Evolutionary conservation across 2,329 filamentous ascomycete species (phyloP).

Genomic region (Colletotrichum tanaceti): DNA sequence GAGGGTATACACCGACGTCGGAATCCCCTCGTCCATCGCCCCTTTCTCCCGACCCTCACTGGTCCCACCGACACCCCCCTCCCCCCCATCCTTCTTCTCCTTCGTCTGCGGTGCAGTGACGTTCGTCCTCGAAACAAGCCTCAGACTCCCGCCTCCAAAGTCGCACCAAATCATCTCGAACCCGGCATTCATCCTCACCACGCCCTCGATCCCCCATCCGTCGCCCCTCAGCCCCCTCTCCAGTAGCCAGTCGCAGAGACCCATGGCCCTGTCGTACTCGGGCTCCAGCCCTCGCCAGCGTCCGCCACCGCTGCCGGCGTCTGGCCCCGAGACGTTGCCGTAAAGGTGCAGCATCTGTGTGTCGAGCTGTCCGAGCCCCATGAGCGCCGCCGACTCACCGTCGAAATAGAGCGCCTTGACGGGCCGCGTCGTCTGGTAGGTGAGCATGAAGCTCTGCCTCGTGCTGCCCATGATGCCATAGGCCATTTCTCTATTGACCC

Average conservation of each 20-base stretch:
- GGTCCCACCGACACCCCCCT: constrained; percentile 1
- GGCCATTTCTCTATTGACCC: constrained; percentile 56
- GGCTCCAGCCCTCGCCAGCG: constrained; percentile 52
- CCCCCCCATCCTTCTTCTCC: neutral
- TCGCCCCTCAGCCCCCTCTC: constrained; percentile 54
- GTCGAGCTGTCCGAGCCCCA: constrained; percentile 59
- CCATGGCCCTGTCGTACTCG: constrained; percentile 60
- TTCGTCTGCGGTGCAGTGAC: constrained; percentile 57
- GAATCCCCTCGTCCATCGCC: constrained; percentile 22
- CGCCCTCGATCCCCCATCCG: constrained; percentile 60
- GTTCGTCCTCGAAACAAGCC: constrained; percentile 57
- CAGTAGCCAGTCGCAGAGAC: constrained; percentile 59
- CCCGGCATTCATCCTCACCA: constrained; percentile 63
- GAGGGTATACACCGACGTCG: constrained; percentile 50
- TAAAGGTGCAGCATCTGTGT: constrained; percentile 63
- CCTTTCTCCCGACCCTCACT: constrained; percentile 22
- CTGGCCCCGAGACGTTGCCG: constrained; percentile 56
- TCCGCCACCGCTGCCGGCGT: neutral
- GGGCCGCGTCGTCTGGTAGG: constrained; percentile 58
- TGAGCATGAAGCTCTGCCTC: constrained; percentile 58
- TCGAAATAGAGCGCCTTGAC: constrained; percentile 62
- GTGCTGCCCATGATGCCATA: constrained; percentile 63
- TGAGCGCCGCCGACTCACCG: constrained; percentile 61
- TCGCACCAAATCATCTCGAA: constrained; percentile 66
- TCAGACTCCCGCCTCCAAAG: constrained; percentile 57